Percentiles rank a stretch among this genome's conserved stretches.
Conservation (phyloP, 805 yeast species). For the Lachancea sp. region DNA sequence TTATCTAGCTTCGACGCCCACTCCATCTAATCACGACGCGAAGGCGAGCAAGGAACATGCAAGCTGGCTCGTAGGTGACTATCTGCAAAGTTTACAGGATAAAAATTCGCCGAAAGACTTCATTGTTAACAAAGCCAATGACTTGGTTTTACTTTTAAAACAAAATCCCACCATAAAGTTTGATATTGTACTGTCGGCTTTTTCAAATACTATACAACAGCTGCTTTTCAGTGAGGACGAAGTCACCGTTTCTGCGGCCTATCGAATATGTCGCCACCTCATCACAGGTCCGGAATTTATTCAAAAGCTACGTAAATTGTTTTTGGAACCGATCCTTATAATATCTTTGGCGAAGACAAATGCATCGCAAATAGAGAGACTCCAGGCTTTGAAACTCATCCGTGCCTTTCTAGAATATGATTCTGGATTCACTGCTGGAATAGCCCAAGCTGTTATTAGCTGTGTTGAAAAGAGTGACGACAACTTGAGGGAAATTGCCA, state of each 20-base stretch:
- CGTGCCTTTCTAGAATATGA: slow-evolving; percentile 51
- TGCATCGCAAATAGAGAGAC: slow-evolving; percentile 54
- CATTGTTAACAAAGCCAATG: slow-evolving; percentile 53
- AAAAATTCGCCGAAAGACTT: slow-evolving; percentile 20
- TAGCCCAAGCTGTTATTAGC: slow-evolving; percentile 62
- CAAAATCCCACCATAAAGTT: slow-evolving; percentile 53
- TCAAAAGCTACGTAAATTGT: slow-evolving; percentile 44
- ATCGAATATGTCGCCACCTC: slow-evolving; percentile 62
- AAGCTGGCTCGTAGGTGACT: slow-evolving; percentile 34
- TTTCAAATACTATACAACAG: slow-evolving; percentile 52
- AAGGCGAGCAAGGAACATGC: slow-evolving; percentile 23
- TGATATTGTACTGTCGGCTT: slow-evolving; percentile 56
- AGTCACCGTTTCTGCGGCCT: slow-evolving; percentile 69
- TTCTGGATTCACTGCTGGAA: slow-evolving; percentile 58
- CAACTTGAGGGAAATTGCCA: slow-evolving; percentile 43
- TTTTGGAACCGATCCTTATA: slow-evolving; percentile 58
- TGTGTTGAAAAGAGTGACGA: slow-evolving; percentile 54
- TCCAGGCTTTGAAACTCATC: slow-evolving; percentile 68
- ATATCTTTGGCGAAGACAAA: slow-evolving; percentile 57
- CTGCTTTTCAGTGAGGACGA: slow-evolving; percentile 52
- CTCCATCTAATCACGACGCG: slow-evolving; percentile 6
- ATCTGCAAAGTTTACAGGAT: slow-evolving; percentile 32
- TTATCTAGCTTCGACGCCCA: slow-evolving; percentile 38
- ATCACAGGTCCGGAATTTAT: slow-evolving; percentile 51
- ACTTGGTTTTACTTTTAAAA: slow-evolving; percentile 49